Base-by-base conservation (phyloP, 495 filamentous ascomycete species). In the Oleoguttula mirabilis region DNA sequence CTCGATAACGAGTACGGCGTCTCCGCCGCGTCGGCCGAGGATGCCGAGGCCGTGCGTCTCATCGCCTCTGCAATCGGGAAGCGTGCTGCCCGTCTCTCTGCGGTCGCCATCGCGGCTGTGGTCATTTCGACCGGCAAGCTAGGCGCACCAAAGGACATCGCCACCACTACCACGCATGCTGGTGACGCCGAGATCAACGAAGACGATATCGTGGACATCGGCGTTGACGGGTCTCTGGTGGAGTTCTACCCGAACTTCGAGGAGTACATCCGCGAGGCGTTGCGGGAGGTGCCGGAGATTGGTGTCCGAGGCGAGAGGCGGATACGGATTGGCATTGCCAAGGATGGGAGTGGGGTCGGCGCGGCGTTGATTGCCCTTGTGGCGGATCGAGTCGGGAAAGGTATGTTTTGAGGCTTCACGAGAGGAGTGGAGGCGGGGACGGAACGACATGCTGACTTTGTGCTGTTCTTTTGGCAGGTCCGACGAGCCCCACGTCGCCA, bases 201-300 rank as follows among this genome's bases (percentile, higher is more conserved):
- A 20, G 69, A 78, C 19, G 78, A 82, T 23, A 66, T 80, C 10
- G 67, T 95, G 31, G 88, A 95, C 58, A 71, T 95, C 41, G 88
- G 87, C 55, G 87, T 94, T 12, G 88, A 95, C 56, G 88, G 88
- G 50, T 80, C 73, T 56, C 64, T 95, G 24, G 84, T 94, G 2
- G 88, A 95, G 60, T 87, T 84, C 64, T 94, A 94, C 62, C 88
- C 88, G 19, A 75, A 75, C 48, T 95, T 94, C 59, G 75, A 87
- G 51, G 76, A 73, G 15, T 73, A 82, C 60, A 72, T 94, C 56
- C 75, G 77, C 19, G 81, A 86, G 51, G 81, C 82, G 19, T 59
- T 94, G 39, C 63, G 75, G 17, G 72, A 71, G 41, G 70, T 93
- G 14, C 68, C 78, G 21, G 72, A 77, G 41, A 77, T 94, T 51